Conservation (phyloP, 73 alveolate species). For the Breviolum minutum region DNA sequence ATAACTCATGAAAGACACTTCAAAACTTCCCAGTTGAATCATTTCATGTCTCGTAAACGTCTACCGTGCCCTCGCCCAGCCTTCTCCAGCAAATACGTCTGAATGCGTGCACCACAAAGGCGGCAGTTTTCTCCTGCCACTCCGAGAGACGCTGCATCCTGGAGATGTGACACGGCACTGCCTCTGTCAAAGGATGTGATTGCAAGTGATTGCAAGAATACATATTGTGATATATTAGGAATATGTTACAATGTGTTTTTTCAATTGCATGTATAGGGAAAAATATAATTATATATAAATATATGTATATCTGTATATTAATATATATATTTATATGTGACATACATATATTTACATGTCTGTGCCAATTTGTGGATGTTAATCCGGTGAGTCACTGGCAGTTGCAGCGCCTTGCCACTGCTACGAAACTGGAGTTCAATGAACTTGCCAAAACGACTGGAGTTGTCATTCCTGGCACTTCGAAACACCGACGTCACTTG, state of each 20-base stretch:
- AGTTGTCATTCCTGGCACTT: slow-evolving; percentile 96
- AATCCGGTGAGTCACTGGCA: not conserved
- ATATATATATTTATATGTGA: too few relatives aligned
- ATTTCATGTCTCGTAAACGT: not conserved
- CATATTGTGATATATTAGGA: too few relatives aligned
- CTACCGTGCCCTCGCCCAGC: not conserved
- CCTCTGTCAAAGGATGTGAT: not conserved
- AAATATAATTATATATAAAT: too few relatives aligned
- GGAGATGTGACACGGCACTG: not conserved
- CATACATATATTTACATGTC: not conserved
- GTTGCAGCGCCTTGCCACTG: slow-evolving; percentile 95
- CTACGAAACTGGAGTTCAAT: slow-evolving; percentile 98
- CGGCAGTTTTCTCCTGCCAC: slow-evolving; percentile 87
- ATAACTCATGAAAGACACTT: not conserved
- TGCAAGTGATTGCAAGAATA: not conserved
- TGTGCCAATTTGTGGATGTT: not conserved
- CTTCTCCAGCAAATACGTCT: slow-evolving; percentile 98
- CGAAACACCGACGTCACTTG: not conserved
- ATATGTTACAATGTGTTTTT: not conserved
- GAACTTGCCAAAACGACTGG: slow-evolving; percentile 98
- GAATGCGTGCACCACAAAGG: slow-evolving; percentile 98
- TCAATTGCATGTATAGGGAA: too few relatives aligned
- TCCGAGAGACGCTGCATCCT: slow-evolving; percentile 54
- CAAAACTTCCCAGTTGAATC: not conserved
- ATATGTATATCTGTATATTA: too few relatives aligned